A percentile compares a stretch with the other conserved stretches of the same genome.
Conservation (phyloP, 2,329 filamentous ascomycete species). For the Colletotrichum gloeosporioides region DNA sequence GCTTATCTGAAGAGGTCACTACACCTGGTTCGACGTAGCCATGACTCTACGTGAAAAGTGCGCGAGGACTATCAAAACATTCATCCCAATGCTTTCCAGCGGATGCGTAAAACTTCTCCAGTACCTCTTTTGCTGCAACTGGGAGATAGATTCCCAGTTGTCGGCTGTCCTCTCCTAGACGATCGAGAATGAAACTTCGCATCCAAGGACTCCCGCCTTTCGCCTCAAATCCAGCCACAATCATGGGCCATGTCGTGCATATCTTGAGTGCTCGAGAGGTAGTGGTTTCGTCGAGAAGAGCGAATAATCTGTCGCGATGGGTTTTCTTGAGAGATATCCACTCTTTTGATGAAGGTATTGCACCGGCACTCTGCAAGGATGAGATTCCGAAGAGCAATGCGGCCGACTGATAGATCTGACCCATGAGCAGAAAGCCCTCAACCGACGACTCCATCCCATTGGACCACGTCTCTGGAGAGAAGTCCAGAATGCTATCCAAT, state of each 20-base stretch:
- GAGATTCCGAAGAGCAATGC: constrained; percentile 38
- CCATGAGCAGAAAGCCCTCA: constrained; percentile 21
- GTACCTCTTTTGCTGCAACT: background rate
- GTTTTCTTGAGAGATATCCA: constrained; percentile 14
- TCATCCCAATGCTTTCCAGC: background rate
- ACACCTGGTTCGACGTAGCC: background rate
- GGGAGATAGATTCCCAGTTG: background rate
- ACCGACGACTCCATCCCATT: background rate
- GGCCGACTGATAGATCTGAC: constrained; percentile 33
- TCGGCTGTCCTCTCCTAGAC: background rate
- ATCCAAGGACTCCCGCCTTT: background rate
- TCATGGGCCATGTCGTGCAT: constrained; percentile 1
- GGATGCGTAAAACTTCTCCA: background rate
- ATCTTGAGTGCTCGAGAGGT: background rate
- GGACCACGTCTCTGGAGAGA: constrained; percentile 36
- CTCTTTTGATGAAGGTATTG: constrained; percentile 24
- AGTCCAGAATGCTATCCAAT: constrained; percentile 25
- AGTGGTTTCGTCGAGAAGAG: constrained; percentile 22
- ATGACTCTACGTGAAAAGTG: background rate
- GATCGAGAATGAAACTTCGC: background rate
- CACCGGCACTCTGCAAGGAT: constrained; percentile 37
- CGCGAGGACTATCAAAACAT: constrained; percentile 1
- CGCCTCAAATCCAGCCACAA: constrained; percentile 6
- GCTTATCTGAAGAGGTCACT: background rate
- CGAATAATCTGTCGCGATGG: constrained; percentile 20